These are phyloP conservation scores for Chrysanthemum makinoi DNA, from an alignment of 129 eudicot genomes.

Conservation along the genomic window DNA sequence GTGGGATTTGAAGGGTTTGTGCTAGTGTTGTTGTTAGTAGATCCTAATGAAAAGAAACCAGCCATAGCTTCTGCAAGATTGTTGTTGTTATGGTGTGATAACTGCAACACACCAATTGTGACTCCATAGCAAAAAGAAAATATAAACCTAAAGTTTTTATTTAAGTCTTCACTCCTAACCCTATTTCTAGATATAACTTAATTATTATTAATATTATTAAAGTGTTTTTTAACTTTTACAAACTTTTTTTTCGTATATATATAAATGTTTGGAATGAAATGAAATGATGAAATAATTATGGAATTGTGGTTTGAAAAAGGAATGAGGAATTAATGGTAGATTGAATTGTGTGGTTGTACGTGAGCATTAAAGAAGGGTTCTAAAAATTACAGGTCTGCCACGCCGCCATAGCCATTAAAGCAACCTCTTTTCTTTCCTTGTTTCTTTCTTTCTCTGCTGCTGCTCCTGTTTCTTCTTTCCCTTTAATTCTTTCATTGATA, in stretches of 20 bases:
- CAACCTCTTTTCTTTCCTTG: conserved; percentile 18
- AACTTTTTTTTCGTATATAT: neutral
- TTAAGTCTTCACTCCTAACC: conserved; percentile 34
- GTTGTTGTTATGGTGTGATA: conserved; percentile 11
- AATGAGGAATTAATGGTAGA: neutral
- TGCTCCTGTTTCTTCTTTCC: conserved; percentile 22
- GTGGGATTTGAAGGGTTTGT: conserved; percentile 15
- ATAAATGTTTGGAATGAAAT: conserved; percentile 7
- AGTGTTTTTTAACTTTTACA: neutral
- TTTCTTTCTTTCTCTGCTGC: conserved; percentile 28
- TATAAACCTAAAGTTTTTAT: conserved; percentile 31
- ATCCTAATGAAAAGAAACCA: conserved; percentile 16
- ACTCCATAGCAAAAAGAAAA: conserved; percentile 52
- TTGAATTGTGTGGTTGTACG: conserved; percentile 25
- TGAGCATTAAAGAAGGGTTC: conserved; percentile 32
- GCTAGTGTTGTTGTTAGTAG: conserved; percentile 1
- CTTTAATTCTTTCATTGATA: conserved; percentile 32
- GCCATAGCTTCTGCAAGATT: conserved; percentile 51
- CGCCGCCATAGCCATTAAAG: conserved; percentile 47
- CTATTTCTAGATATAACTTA: conserved; percentile 33
- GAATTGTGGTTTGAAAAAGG: conserved; percentile 17
- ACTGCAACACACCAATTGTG: conserved; percentile 41
- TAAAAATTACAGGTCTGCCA: conserved; percentile 35
- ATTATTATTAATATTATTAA: conserved; percentile 7
- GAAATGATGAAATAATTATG: too few species aligned